phyloP scores from a whole-genome alignment of 106 monocot species.

The Hemerocallis citrina region DNA sequence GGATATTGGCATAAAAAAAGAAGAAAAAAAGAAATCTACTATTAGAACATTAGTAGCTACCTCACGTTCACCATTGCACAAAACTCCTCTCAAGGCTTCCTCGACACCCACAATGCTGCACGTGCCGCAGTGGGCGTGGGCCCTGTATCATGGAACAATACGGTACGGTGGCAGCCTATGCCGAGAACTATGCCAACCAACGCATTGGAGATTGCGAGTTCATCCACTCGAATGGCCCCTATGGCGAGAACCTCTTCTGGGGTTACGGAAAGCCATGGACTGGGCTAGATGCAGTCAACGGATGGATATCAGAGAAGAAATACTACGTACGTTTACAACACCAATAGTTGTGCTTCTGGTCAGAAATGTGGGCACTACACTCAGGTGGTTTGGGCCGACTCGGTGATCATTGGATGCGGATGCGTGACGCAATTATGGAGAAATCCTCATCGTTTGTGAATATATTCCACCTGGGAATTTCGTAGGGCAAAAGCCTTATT shows the following conservation, averaged over 20 bases:
- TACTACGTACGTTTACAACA: constrained; percentile 29
- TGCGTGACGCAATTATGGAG: constrained; percentile 19
- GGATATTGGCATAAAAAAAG: no score
- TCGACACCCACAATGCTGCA: constrained; percentile 24
- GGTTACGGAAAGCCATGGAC: constrained; percentile 16
- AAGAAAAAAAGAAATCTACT: no score
- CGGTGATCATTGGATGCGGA: constrained; percentile 34
- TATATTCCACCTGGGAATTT: constrained; percentile 58
- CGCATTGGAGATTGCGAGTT: constrained; percentile 19
- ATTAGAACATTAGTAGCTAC: no score
- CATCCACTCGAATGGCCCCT: constrained; percentile 26
- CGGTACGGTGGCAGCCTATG: constrained; percentile 15
- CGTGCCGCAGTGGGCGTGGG: constrained; percentile 17
- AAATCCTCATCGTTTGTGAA: constrained; percentile 31
- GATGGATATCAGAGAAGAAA: constrained; percentile 28
- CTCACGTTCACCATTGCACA: constrained; percentile 14
- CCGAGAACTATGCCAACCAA: constrained; percentile 27
- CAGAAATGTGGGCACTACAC: constrained; percentile 53
- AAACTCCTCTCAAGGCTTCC: constrained; percentile 25
- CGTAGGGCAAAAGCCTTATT: constrained; percentile 44
- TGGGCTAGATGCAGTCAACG: constrained; percentile 25
- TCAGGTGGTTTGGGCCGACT: constrained; percentile 44
- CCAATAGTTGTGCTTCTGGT: constrained; percentile 27
- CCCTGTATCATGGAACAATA: constrained; percentile 16
- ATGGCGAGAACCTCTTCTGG: constrained; percentile 27